phyloP scores from a whole-genome alignment of 2,329 filamentous ascomycete species.

The Trichoderma sp. region DNA sequence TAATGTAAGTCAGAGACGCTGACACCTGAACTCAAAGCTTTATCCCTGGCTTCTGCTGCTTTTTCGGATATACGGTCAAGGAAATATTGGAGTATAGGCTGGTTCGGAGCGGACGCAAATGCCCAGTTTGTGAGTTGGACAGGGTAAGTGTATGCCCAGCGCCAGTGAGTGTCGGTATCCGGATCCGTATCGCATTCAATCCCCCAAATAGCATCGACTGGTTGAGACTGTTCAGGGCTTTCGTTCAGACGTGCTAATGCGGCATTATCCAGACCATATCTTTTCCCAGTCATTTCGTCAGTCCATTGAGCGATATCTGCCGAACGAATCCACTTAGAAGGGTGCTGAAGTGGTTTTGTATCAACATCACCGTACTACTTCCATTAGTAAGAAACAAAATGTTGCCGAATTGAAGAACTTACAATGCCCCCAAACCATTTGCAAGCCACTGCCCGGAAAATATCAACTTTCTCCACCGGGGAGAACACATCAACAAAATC shows the following conservation, averaged over 20 bases:
- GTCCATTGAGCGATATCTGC: conserved; percentile 24
- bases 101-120: conserved; percentile 24
- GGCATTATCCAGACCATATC: conserved; percentile 17
- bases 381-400: background rate
- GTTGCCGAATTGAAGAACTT: conserved; percentile 1
- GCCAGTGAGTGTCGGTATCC: conserved; percentile 24
- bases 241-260: background rate
- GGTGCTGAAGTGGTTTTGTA: conserved; percentile 25
- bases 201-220: conserved; percentile 25
- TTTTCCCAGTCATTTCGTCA: conserved; percentile 21
- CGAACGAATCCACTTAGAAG: conserved; percentile 23
- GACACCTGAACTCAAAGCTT: background rate
- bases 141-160: conserved; percentile 28
- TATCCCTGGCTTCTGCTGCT: conserved; percentile 7
- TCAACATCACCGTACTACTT: conserved; percentile 27
- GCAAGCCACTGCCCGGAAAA: conserved; percentile 26
- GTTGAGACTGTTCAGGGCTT: background rate
- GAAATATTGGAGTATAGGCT: conserved; percentile 24
- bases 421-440: conserved; percentile 28
- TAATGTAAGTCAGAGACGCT: background rate
- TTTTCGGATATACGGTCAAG: conserved; percentile 20
- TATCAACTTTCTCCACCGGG: conserved; percentile 24
- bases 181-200: conserved; percentile 27
- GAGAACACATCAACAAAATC: conserved; percentile 23
- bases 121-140: conserved; percentile 28